Percentiles rank a stretch among this genome's conserved stretches.
Evolutionary conservation across 2,329 filamentous ascomycete genomes (phyloP).

Genomic region (Fusarium coicis): DNA sequence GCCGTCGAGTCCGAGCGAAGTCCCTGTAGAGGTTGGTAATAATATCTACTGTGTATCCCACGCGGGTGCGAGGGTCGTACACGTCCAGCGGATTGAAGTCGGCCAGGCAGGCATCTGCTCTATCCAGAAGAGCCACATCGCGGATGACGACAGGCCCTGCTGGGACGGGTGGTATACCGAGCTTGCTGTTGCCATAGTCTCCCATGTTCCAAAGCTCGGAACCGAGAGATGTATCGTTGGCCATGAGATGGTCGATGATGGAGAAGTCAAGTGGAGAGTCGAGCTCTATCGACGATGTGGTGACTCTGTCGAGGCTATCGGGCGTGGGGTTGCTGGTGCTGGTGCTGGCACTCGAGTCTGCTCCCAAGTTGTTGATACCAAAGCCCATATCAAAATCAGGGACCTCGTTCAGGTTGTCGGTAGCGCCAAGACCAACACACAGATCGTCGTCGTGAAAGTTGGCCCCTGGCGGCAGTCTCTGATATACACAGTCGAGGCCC

Average conservation of each 20-base stretch:
- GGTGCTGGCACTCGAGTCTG: constrained; percentile 38
- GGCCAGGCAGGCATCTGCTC: constrained; percentile 33
- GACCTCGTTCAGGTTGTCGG: constrained; percentile 30
- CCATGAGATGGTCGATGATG: constrained; percentile 50
- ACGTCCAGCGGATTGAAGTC: constrained; percentile 49
- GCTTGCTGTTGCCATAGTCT: constrained; percentile 44
- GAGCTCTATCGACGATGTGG: constrained; percentile 40
- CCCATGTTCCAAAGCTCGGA: constrained; percentile 45
- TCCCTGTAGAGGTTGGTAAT: constrained; percentile 48
- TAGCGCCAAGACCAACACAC: constrained; percentile 9
- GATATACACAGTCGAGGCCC: constrained; percentile 56
- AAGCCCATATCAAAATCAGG: constrained; percentile 53
- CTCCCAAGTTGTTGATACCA: constrained; percentile 48
- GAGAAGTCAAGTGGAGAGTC: constrained; percentile 49
- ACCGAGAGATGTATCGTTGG: constrained; percentile 33
- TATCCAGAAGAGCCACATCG: constrained; percentile 45
- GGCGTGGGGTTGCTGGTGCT: constrained; percentile 36
- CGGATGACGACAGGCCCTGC: constrained; percentile 43
- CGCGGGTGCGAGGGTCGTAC: constrained; percentile 49
- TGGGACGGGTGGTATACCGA: constrained; percentile 44
- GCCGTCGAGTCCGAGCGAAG: constrained; percentile 51
- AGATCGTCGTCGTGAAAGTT: constrained; percentile 37
- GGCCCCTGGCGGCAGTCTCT: constrained; percentile 47
- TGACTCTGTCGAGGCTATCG: constrained; percentile 43
- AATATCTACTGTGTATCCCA: constrained; percentile 50